A percentile compares a stretch with the other conserved stretches of the same genome.
Evolutionary conservation across 2,329 filamentous ascomycete species (phyloP).

Genomic region (Colletotrichum melonis): DNA sequence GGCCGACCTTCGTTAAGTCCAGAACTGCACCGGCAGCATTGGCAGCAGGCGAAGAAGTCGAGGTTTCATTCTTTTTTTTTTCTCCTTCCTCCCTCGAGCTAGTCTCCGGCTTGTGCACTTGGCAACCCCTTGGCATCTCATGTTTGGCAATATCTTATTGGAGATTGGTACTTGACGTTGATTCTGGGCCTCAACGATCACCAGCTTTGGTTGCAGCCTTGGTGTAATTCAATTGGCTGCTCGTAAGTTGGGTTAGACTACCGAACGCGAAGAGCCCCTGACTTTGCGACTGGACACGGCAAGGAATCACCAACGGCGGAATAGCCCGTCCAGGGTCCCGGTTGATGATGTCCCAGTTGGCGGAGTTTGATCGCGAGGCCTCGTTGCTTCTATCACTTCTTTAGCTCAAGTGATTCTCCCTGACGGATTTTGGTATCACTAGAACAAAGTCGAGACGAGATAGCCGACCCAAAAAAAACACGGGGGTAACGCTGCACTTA

Average conservation of each 20-base stretch:
- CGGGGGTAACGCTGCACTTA: neutral
- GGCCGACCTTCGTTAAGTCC: no score
- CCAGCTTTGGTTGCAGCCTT: neutral
- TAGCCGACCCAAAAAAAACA: neutral
- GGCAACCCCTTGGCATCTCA: slow-evolving; percentile 6
- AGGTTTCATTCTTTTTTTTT: slow-evolving; percentile 18
- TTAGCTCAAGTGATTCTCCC: no score
- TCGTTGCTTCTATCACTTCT: no score
- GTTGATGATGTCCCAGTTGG: neutral
- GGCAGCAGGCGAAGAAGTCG: neutral
- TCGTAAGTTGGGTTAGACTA: neutral
- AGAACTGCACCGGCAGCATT: no score
- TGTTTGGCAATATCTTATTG: slow-evolving; percentile 13
- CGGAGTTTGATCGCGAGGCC: neutral
- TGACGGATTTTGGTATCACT: neutral
- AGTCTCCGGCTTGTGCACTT: slow-evolving; percentile 25
- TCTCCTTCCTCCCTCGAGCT: slow-evolving; percentile 31
- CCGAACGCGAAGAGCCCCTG: neutral
- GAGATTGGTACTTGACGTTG: neutral
- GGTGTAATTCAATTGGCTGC: neutral
- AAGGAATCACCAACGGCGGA: neutral
- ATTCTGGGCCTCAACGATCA: neutral
- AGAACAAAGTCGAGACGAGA: no score
- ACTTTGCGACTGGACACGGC: neutral
- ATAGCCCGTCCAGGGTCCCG: neutral